A percentile compares a stretch with the other conserved stretches of the same genome.
Evolutionary conservation across 2,329 filamentous ascomycete genomes (phyloP).

Genomic region (Sarocladiaceae sp.): DNA sequence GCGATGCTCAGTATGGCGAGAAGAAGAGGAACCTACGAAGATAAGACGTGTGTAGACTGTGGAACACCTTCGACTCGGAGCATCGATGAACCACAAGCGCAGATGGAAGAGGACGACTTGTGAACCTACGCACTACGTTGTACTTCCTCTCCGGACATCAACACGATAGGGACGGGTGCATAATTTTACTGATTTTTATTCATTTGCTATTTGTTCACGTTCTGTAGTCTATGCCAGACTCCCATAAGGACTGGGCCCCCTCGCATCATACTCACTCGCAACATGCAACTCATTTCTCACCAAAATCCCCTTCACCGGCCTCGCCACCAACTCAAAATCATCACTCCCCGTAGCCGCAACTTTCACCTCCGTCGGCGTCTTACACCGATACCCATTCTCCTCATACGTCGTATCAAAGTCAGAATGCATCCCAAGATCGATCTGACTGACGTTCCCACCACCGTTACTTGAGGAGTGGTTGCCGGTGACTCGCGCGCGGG

Average conservation of each 20-base stretch:
- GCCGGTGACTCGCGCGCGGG: neutral
- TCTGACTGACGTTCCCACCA: slow-evolving; percentile 19
- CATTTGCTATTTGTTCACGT: too few relatives aligned
- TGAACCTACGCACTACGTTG: too few relatives aligned
- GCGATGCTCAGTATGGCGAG: too few relatives aligned
- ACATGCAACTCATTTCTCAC: slow-evolving; percentile 3
- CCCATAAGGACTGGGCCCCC: neutral
- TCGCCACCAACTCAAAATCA: neutral
- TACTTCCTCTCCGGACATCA: too few relatives aligned
- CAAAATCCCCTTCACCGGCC: neutral
- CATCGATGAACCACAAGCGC: too few relatives aligned
- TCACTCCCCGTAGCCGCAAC: neutral
- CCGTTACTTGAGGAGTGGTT: slow-evolving; percentile 9
- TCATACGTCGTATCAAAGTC: slow-evolving; percentile 2
- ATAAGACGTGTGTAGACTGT: too few relatives aligned
- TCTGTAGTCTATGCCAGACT: neutral
- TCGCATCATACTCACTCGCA: neutral
- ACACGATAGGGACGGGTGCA: too few relatives aligned
- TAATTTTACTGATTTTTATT: too few relatives aligned
- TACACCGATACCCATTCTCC: slow-evolving; percentile 24
- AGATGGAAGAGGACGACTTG: too few relatives aligned
- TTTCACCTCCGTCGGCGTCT: slow-evolving; percentile 26
- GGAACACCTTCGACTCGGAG: too few relatives aligned
- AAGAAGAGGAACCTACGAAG: too few relatives aligned
- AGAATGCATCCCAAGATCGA: slow-evolving; percentile 20